Evolutionary conservation across 805 yeast genomes (phyloP), one percentile per base, ranked within the genome.

Genomic region (Maudiozyma serrabonitensis): DNA sequence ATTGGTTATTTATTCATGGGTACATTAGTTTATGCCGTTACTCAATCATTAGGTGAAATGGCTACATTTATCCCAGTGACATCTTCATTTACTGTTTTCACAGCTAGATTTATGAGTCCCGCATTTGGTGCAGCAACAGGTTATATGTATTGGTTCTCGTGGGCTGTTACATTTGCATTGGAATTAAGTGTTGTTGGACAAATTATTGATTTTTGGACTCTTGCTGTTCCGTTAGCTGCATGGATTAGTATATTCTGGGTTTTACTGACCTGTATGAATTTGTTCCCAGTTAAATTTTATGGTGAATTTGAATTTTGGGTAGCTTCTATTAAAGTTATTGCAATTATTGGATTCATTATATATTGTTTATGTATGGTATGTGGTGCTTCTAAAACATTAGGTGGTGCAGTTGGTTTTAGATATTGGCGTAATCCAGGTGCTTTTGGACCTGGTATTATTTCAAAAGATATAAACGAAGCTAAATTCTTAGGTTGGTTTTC

Each of bases 361-460:
- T 82, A 82, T 59, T 80, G 81, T 32, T 67, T 83, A 48, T 74
- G 79, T 64, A 82, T 83, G 81, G 87, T 82, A 23, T 80, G 86
- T 65, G 89, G 88, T 68, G 88, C 83, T 13, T 85, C 86, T 58
- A 58, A 42, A 25, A 42, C 15, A 18, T 18, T 60, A 26, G 72
- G 77, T 1, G 88, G 88, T 18, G 84, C 88, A 8, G 76, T 84
- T 39, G 90, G 90, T 13, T 84, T 84, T 74, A 75, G 87, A 63
- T 84, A 84, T 66, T 84, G 90, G 91, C 77, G 87, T 68, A 64
- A 84, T 60, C 88, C 89, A 13, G 88, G 88, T 54, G 76, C 87
- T 11, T 80, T 84, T 80, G 85, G 87, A 44, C 79, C 78, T 45
- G 87, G 87, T 46, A 74, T 75, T 37, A 65, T 76, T 35, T 79